Evolutionary conservation across 768 basidiomycete species (phyloP).

Genomic region (Mycena kentingensis): DNA sequence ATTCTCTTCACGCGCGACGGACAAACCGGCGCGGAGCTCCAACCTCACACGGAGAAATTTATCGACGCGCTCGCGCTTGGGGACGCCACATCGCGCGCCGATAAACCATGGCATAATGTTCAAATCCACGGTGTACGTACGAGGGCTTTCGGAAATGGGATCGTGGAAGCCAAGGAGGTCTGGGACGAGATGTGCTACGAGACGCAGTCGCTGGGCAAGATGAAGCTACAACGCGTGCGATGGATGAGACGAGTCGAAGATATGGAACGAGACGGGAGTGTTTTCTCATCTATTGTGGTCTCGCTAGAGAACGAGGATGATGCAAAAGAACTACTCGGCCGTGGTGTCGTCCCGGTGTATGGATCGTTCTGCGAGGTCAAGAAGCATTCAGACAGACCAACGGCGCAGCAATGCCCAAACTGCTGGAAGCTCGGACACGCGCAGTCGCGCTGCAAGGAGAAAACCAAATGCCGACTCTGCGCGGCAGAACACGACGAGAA

Average conservation of each 20-base stretch:
- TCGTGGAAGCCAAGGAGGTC: neutral
- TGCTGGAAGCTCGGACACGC: constrained; percentile 1
- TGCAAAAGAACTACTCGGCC: neutral
- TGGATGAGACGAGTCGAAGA: neutral
- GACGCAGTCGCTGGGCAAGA: neutral
- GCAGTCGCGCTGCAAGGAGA: neutral
- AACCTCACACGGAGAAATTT: too few relatives aligned
- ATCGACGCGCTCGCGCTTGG: too few relatives aligned
- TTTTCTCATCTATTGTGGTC: neutral
- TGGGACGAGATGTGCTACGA: neutral
- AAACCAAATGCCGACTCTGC: neutral
- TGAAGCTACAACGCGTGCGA: neutral
- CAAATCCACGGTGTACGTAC: neutral
- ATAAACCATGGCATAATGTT: neutral
- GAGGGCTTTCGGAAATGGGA: too few relatives aligned
- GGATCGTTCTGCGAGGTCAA: neutral
- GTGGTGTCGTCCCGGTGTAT: neutral
- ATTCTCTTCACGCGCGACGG: too few relatives aligned
- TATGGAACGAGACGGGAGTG: neutral
- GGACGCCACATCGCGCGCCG: neutral
- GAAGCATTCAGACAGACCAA: neutral
- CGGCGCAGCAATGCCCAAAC: neutral
- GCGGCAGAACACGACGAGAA: neutral
- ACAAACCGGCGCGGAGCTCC: too few relatives aligned
- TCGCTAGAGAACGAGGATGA: neutral